phyloP scores from a whole-genome alignment of 2,329 filamentous ascomycete species.

The Ceratocystis lukuohia region DNA sequence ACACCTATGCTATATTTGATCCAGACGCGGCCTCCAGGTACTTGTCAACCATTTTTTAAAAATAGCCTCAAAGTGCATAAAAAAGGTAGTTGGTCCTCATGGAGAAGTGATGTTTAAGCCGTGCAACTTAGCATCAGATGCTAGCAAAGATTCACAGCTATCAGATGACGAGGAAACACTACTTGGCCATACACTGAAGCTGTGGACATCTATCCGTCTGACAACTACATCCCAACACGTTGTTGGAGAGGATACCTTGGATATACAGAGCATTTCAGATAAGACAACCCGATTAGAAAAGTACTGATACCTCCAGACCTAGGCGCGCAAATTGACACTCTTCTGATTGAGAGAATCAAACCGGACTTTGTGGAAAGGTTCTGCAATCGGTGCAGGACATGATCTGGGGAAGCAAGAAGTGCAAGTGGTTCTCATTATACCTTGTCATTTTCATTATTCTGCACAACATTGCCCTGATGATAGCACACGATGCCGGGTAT shows the following conservation, averaged over 20 bases:
- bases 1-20: conserved; percentile 44
- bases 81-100: conserved; percentile 25
- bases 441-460: conserved; percentile 48
- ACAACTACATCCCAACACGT: conserved; percentile 49
- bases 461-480: conserved; percentile 49
- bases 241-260: conserved; percentile 43
- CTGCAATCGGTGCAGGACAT: conserved; percentile 45
- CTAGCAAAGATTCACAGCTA: conserved; percentile 28
- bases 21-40: conserved; percentile 38
- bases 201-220: conserved; percentile 47
- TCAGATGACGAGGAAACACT: conserved; percentile 21
- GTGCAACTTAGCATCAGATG: conserved; percentile 29
- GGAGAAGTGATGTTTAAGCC: conserved; percentile 36
- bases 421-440: conserved; percentile 49
- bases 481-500: conserved; percentile 45
- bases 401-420: conserved; percentile 43
- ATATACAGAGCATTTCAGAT: conserved; percentile 44
- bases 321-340: conserved; percentile 47
- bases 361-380: conserved; percentile 39
- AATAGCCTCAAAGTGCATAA: conserved; percentile 30
- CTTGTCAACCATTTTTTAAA: conserved; percentile 32
- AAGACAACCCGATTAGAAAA: conserved; percentile 41
- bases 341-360: conserved; percentile 48
- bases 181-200: conserved; percentile 30
- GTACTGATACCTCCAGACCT: conserved; percentile 50